Percentiles rank a stretch among this genome's conserved stretches.
Conservation (phyloP, 2,329 filamentous ascomycete genomes). For the Cyphellophora europaea region DNA sequence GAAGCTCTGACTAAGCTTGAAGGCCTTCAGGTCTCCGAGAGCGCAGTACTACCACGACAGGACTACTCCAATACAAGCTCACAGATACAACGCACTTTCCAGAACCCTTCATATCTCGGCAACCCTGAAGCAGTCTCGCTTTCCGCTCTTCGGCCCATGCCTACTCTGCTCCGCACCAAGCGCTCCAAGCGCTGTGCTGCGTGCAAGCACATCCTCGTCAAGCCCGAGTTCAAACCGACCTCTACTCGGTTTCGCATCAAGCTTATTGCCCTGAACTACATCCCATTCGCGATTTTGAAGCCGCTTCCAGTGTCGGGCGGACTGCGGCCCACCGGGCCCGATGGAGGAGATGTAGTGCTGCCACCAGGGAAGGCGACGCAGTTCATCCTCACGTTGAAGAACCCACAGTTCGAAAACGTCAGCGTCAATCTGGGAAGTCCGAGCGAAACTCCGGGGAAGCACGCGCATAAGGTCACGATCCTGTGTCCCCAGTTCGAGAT, state of each 20-base stretch:
- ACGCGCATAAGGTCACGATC: slow-evolving; percentile 74
- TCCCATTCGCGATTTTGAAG: slow-evolving; percentile 64
- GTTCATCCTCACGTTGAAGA: slow-evolving; percentile 82
- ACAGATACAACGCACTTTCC: slow-evolving; percentile 17
- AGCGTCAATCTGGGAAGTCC: slow-evolving; percentile 82
- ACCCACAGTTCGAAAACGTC: slow-evolving; percentile 86
- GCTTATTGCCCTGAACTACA: slow-evolving; percentile 77
- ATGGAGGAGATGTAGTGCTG: slow-evolving; percentile 33
- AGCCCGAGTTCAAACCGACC: slow-evolving; percentile 82
- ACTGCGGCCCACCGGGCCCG: slow-evolving; percentile 10
- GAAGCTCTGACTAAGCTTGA: slow-evolving; percentile 65
- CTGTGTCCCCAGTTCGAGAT: slow-evolving; percentile 92
- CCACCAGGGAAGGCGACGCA: slow-evolving; percentile 51
- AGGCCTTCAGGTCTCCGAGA: slow-evolving; percentile 56
- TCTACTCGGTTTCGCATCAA: slow-evolving; percentile 89
- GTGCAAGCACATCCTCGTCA: slow-evolving; percentile 90
- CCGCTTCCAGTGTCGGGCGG: slow-evolving; percentile 37
- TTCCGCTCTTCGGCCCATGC: slow-evolving; percentile 68
- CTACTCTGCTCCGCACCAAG: slow-evolving; percentile 78
- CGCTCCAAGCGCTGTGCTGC: slow-evolving; percentile 85
- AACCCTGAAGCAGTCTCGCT: slow-evolving; percentile 47
- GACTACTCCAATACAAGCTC: slow-evolving; percentile 15
- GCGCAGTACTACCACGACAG: slow-evolving; percentile 18
- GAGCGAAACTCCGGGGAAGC: slow-evolving; percentile 64
- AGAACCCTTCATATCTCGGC: slow-evolving; percentile 43